Conservation (phyloP, 2,329 filamentous ascomycete species). For the Aspergillus cejpii region DNA sequence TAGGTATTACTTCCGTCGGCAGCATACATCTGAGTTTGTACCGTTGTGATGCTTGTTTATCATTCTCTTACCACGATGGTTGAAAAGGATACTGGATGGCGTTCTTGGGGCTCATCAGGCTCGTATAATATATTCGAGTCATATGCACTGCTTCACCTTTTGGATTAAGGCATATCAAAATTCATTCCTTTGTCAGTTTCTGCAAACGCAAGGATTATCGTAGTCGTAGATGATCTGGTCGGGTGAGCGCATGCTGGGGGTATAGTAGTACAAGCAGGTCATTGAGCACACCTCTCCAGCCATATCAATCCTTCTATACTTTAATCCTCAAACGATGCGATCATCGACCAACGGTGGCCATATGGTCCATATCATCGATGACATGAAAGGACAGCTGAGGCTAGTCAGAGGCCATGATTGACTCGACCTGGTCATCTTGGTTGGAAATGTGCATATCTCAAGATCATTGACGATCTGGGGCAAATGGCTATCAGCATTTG, state of each 20-base stretch:
- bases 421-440: background rate
- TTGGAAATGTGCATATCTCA: background rate
- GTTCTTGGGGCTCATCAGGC: background rate
- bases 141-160: background rate
- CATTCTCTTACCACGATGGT: no score
- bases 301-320: background rate
- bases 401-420: no score
- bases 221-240: conserved; percentile 14
- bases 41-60: background rate
- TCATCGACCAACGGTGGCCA: background rate
- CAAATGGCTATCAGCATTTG: no score
- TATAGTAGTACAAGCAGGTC: background rate
- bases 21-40: background rate
- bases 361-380: background rate
- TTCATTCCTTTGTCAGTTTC: background rate
- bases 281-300: background rate
- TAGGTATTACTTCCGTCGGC: conserved; percentile 22
- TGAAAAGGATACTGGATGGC: background rate
- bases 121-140: background rate
- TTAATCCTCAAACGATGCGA: background rate
- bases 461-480: no score
- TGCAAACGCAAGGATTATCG: conserved; percentile 3
- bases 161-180: background rate
- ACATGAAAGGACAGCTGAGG: background rate
- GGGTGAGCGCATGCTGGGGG: conserved; percentile 9